Evolutionary conservation across 176 grass and related monocot genomes (phyloP).

Genomic region (Carex parvula): DNA sequence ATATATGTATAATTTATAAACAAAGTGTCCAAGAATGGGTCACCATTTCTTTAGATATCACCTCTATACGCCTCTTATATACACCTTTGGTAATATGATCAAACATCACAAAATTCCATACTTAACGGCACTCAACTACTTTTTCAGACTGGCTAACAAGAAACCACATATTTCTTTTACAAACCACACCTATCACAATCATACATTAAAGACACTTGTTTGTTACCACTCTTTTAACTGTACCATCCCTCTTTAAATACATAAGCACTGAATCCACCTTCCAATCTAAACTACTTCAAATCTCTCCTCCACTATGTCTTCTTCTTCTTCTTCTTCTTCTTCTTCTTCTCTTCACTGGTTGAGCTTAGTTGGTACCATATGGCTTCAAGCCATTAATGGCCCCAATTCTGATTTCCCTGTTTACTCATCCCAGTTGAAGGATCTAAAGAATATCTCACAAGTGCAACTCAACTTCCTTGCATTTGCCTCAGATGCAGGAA

Average conservation of each 20-base stretch:
- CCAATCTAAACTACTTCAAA: constrained; percentile 14
- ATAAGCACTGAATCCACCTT: constrained; percentile 22
- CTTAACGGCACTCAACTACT: constrained; percentile 31
- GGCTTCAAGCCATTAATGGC: constrained; percentile 92
- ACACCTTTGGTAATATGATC: neutral
- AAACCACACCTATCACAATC: constrained; percentile 42
- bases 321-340: constrained; percentile 39
- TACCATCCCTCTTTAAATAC: constrained; percentile 38
- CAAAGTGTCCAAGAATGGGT: neutral
- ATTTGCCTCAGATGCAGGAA: constrained; percentile 88
- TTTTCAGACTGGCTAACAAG: constrained; percentile 50
- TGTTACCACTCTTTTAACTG: neutral
- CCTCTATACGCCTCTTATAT: neutral
- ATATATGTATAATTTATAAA: constrained; percentile 5
- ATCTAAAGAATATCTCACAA: constrained; percentile 76
- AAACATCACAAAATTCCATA: constrained; percentile 21
- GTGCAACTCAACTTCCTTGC: constrained; percentile 87
- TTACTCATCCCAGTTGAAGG: constrained; percentile 85
- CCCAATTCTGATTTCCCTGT: constrained; percentile 90
- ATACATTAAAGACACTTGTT: constrained; percentile 31
- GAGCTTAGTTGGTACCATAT: constrained; percentile 83
- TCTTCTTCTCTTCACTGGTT: constrained; percentile 66
- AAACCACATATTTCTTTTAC: constrained; percentile 37
- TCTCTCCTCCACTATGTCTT: constrained; percentile 31
- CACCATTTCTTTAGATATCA: neutral